Conservation (phyloP, 352 stramenopile genomes). For the Peronospora destructor region DNA sequence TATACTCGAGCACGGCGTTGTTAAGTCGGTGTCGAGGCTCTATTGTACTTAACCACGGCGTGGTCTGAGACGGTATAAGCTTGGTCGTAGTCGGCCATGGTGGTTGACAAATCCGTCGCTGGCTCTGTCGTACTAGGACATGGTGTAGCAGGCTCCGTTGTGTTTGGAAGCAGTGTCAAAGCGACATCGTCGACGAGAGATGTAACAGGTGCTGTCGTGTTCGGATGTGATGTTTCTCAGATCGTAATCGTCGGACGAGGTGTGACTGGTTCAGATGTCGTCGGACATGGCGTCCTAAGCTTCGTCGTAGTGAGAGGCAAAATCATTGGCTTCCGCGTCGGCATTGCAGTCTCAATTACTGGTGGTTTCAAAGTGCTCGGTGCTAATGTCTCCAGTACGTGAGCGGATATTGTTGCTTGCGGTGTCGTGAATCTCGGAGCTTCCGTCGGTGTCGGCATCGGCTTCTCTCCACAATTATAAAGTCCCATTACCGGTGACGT, state of each 20-base stretch:
- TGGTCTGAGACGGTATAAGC: neutral
- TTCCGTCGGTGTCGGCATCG: conserved; percentile 9
- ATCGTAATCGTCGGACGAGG: neutral
- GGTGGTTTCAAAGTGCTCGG: neutral
- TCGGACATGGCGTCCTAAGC: neutral
- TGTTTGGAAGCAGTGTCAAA: neutral
- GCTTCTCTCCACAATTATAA: conserved; percentile 20
- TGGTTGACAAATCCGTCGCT: neutral
- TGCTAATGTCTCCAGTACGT: neutral
- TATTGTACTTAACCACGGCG: neutral
- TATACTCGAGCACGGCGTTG: neutral
- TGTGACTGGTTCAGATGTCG: neutral
- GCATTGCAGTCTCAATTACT: neutral
- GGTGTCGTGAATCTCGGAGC: neutral
- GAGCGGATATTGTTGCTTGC: conserved; percentile 29
- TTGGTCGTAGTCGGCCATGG: neutral
- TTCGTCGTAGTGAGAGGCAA: neutral
- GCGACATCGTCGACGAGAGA: neutral
- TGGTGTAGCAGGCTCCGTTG: neutral
- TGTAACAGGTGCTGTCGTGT: neutral
- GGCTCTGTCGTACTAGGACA: neutral
- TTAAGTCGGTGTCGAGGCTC: neutral
- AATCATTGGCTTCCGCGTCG: too few species aligned
- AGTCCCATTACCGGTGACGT: conserved; percentile 14
- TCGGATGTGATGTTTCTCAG: neutral